Percentiles rank a stretch among this genome's conserved stretches.
These are phyloP conservation scores for Lactarius sanguifluus DNA, from an alignment of 768 basidiomycete species.

Conservation along the genomic window DNA sequence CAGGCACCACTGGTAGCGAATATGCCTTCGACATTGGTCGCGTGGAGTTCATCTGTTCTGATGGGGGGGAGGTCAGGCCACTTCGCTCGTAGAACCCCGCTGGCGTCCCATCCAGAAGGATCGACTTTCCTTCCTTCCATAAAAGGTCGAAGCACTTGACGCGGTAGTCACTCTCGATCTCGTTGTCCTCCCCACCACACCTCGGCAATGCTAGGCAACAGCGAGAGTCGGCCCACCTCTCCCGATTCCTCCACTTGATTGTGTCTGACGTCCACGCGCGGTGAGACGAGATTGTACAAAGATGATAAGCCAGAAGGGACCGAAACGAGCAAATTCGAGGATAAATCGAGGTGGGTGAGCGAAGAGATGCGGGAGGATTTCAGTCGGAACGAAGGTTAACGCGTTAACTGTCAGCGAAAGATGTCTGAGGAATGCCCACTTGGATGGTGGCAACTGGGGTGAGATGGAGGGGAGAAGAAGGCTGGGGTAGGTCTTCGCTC, in stretches of 20 bases:
- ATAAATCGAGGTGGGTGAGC: too few species aligned
- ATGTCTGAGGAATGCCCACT: conserved; percentile 77
- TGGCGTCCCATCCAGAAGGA: conserved; percentile 70
- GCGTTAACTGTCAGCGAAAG: conserved; percentile 53
- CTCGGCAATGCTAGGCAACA: too few species aligned
- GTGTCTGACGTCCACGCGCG: conserved; percentile 57
- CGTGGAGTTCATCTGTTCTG: conserved; percentile 53
- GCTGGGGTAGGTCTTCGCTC: conserved; percentile 28
- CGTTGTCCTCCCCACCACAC: conserved; percentile 55
- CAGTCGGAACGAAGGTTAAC: conserved; percentile 75
- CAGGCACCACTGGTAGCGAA: conserved; percentile 60
- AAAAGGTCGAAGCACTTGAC: conserved; percentile 90
- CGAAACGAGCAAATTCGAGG: too few species aligned
- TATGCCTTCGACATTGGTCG: conserved; percentile 49
- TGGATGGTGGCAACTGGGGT: conserved; percentile 50
- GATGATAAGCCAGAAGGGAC: too few species aligned
- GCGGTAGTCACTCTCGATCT: conserved; percentile 66
- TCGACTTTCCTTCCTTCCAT: conserved; percentile 71
- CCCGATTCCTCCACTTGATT: conserved; percentile 81
- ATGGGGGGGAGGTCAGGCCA: conserved; percentile 35
- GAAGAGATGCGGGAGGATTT: conserved; percentile 56
- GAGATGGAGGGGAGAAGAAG: conserved; percentile 29
- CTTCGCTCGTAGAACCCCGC: conserved; percentile 41
- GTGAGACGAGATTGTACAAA: too few species aligned
- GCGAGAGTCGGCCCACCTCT: conserved; percentile 74